Evolutionary conservation across 1,284 basidiomycete species (phyloP), one percentile per base, ranked within the genome.

Genomic region (Ganoderma leucocontextum): DNA sequence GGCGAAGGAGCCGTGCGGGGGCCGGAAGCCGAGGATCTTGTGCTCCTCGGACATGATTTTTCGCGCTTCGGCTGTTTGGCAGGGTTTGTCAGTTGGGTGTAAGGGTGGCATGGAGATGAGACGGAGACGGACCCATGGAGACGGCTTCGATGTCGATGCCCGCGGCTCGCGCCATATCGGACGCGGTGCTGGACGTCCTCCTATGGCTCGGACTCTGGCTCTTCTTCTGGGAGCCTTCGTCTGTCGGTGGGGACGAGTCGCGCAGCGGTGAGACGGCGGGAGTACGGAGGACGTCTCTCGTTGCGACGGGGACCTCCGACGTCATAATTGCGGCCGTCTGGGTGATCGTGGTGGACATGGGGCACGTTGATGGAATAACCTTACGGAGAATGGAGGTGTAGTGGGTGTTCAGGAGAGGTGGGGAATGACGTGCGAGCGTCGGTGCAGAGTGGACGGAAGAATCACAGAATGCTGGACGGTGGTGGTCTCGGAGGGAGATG

Each of bases 31-130:
- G 35, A 81, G 76, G 4, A 80, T 78, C 65, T 80, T 80, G 73
- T 82, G 81, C 68, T 81, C 81, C 47, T 71, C 68, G 8, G 79
- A 80, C 79, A 81, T 81, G 61, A 82, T 73, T 67, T 78, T 80
- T 25, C 77, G 70, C 5, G 81, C 80, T 52, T 81, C 80, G 22
- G 71, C 77, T 78, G 68, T 55, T 15, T 4, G 25, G n/a, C 52
- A 25, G 15, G 13, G 17, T 15, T 4, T 57, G 33, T n/a, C 13
- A 15, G 35, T 29, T 29, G 7, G 0, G 17, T n/a, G 15, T 9
- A 13, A 17, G 52, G 49, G 4, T 29, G 29, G 29, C 29, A 35
- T 19, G 29, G 12, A n/a, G 4, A 19, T 4, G 7, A 35, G 19
- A 22, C 10, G 25, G 25, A 10, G 47, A 62, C 71, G 29, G 60